phyloP scores from a whole-genome alignment of 1,139 yeast genomes.

The Kurtzmaniella quercitrusa region DNA sequence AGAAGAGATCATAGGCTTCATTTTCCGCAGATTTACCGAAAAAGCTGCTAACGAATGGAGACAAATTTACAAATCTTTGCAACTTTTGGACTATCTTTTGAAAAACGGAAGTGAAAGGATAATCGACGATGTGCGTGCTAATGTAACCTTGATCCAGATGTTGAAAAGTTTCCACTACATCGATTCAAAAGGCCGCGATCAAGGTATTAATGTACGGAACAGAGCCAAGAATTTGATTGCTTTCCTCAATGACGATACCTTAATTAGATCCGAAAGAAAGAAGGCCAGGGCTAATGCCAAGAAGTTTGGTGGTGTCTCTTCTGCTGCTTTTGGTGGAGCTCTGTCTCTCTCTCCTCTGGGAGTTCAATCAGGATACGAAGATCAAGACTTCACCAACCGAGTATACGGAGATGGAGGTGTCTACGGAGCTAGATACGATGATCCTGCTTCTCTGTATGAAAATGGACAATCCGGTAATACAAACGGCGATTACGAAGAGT shows the following conservation, averaged over 20 bases:
- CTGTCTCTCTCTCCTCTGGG: conserved; percentile 38
- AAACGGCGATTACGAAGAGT: conserved; percentile 62
- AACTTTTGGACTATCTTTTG: conserved; percentile 82
- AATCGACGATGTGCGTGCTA: conserved; percentile 90
- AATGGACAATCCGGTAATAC: conserved; percentile 37
- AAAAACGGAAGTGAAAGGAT: conserved; percentile 93
- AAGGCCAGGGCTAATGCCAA: conserved; percentile 81
- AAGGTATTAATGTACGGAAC: conserved; percentile 92
- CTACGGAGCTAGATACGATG: conserved; percentile 65
- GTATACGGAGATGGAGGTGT: conserved; percentile 84
- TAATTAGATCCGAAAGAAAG: conserved; percentile 80
- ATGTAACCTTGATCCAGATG: conserved; percentile 79
- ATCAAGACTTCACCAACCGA: conserved; percentile 50
- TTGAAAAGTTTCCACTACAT: conserved; percentile 90
- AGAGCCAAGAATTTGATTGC: conserved; percentile 74
- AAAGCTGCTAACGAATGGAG: conserved; percentile 98
- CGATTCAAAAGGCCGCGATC: conserved; percentile 92
- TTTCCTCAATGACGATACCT: conserved; percentile 71
- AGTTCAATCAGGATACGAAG: conserved; percentile 37
- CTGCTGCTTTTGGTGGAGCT: conserved; percentile 49
- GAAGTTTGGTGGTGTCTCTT: conserved; percentile 72
- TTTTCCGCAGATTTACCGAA: conserved; percentile 82
- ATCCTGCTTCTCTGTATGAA: conserved; percentile 41
- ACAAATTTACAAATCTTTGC: conserved; percentile 91
- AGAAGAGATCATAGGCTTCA: conserved; percentile 69